Base-by-base conservation (phyloP, 164 flowering plant genomes). In the Aristolochia contorta region DNA sequence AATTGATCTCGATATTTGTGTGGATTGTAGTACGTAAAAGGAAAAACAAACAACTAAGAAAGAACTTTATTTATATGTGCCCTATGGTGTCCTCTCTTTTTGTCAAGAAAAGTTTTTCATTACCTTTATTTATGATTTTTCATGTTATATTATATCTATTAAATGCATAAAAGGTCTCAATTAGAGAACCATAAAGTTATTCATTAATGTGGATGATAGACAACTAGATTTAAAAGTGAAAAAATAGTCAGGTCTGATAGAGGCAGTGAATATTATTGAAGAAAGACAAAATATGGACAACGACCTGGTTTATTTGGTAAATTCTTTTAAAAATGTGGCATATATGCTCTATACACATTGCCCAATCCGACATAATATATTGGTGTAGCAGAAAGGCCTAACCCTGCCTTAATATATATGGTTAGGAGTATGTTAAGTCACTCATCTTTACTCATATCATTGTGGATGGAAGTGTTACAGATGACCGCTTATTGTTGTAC, bases 391-490 rank as follows among this genome's bases (percentile, higher is more conserved):
- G 30, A 62, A 16, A 53, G 58, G 43, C 16, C 19, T 22, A 62
- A 62, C 16, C 55, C 12, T 13, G 37, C 49, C 20, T 32, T 62
- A 4, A 51, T 24, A 20, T 47, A 62, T 53, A 62, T 52, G n/a
- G 58, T 62, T 21, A 24, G 57, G 23, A 41, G 49, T 14, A 62
- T 62, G n/a, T 32, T 62, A 2, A 53, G 47, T 62, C 16, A 62
- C 33, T 32, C 45, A 2, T 6, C 49, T 4, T 61, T 61, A 18
- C 56, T 24, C 14, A 24, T 24, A 48, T 48, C 55, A 1, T 12
- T 61, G 19, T 61, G 55, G 45, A 47, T 30, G 13, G 54, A 61
- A n/a, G 43, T 45, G 3, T 10, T 50, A 4, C 16, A 48, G 56
- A 61, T 47, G 14, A 18, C 33, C 12, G 20, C 33, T 16, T 57